Evolutionary conservation across 1,284 basidiomycete genomes (phyloP).

Genomic region (Heimioporus retisporus): DNA sequence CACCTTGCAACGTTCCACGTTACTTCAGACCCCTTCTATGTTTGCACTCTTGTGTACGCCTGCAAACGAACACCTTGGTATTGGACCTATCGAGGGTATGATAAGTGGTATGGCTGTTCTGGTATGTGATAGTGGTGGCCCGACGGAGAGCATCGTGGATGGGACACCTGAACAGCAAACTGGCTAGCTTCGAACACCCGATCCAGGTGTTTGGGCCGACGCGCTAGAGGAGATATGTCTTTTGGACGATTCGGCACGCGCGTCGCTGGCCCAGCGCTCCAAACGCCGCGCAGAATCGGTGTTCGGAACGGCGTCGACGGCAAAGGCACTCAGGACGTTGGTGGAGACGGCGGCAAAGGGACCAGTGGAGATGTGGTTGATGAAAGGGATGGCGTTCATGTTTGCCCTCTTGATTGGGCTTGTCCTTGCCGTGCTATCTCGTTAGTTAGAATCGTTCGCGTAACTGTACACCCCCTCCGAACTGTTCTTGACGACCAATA

Average conservation of each 20-base stretch:
- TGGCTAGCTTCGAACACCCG: conserved; percentile 80
- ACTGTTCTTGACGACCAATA: neutral
- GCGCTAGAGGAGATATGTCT: conserved; percentile 71
- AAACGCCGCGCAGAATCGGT: conserved; percentile 64
- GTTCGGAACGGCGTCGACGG: conserved; percentile 77
- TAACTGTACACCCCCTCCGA: neutral
- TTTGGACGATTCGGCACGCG: conserved; percentile 58
- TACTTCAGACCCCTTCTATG: conserved; percentile 75
- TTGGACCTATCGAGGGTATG: conserved; percentile 97
- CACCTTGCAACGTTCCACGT: conserved; percentile 79
- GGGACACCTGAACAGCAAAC: conserved; percentile 46
- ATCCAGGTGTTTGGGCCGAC: conserved; percentile 73
- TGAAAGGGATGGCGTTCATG: conserved; percentile 33
- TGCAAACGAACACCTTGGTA: conserved; percentile 97
- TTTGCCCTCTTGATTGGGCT: conserved; percentile 38
- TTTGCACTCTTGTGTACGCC: conserved; percentile 93
- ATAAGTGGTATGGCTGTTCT: conserved; percentile 91
- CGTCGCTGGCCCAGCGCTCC: conserved; percentile 63
- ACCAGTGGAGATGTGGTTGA: conserved; percentile 34
- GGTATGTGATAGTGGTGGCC: conserved; percentile 92
- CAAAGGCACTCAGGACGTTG: conserved; percentile 68
- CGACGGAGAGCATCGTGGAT: conserved; percentile 89
- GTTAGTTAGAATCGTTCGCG: conserved; percentile 6
- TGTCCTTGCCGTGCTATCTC: conserved; percentile 28
- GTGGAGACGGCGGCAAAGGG: conserved; percentile 65